Percentiles rank a stretch among this genome's conserved stretches.
Evolutionary conservation across 495 filamentous ascomycete genomes (phyloP).

Genomic region (Durotheca rogersii): DNA sequence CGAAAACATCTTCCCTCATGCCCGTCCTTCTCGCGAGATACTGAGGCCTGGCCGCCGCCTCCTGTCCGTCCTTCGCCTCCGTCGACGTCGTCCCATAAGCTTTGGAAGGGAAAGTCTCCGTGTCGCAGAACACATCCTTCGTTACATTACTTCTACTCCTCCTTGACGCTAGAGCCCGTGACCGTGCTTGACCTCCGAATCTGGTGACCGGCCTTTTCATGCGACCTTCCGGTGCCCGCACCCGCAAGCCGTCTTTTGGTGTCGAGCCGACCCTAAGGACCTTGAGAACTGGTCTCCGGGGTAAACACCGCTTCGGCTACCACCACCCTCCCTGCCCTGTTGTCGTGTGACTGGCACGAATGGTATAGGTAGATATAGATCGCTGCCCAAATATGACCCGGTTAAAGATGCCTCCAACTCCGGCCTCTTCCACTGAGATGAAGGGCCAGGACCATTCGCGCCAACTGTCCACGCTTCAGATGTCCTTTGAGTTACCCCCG

Average conservation of each 20-base stretch:
- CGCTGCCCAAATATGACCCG: slow-evolving; percentile 62
- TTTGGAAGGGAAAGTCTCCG: not conserved
- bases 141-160: slow-evolving; percentile 5
- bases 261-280: no score
- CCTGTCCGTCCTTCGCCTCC: not conserved
- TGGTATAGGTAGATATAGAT: no score
- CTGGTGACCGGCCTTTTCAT: not conserved
- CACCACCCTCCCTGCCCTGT: no score
- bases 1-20: not conserved
- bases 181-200: not conserved
- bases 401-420: slow-evolving; percentile 72
- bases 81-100: slow-evolving; percentile 5
- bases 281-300: no score
- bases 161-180: no score
- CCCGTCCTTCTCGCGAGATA: not conserved
- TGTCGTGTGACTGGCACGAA: slow-evolving; percentile 26
- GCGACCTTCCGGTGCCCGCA: not conserved
- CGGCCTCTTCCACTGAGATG: slow-evolving; percentile 81
- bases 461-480: slow-evolving; percentile 43
- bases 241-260: not conserved
- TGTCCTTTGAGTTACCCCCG: slow-evolving; percentile 77
- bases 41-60: not conserved
- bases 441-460: slow-evolving; percentile 72
- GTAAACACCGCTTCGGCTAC: not conserved
- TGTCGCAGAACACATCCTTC: slow-evolving; percentile 5